phyloP scores from a whole-genome alignment of 129 eudicot species.

The sunflower (Helianthus annuus) region DNA sequence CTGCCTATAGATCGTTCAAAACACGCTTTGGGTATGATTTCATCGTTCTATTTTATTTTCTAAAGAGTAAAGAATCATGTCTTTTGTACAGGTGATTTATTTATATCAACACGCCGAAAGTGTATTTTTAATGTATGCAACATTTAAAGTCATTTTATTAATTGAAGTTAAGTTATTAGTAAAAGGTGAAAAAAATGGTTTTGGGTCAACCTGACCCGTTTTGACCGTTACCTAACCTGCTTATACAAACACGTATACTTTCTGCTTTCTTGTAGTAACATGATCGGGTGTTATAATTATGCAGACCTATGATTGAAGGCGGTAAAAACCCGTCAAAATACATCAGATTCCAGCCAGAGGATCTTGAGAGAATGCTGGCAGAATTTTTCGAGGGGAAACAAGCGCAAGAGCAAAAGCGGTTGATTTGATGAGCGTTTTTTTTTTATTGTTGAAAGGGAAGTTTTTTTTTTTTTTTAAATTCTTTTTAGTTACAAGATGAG shows the following conservation, averaged over 20 bases:
- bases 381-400: constrained; percentile 94
- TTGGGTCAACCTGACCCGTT: background rate
- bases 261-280: background rate
- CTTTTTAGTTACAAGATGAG: background rate
- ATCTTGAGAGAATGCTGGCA: constrained; percentile 90
- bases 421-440: constrained; percentile 14
- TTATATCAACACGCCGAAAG: background rate
- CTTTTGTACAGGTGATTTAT: background rate
- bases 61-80: background rate
- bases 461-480: background rate
- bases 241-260: background rate
- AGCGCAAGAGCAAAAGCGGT: constrained; percentile 56
- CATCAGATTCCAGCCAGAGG: constrained; percentile 79
- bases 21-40: constrained; percentile 70
- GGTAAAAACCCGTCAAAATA: constrained; percentile 87
- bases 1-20: constrained; percentile 78
- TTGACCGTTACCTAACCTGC: background rate
- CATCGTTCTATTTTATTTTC: background rate
- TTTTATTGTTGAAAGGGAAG: background rate
- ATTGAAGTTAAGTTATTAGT: background rate
- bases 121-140: background rate
- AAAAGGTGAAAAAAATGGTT: background rate
- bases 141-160: background rate
- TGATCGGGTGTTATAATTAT: background rate
- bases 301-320: constrained; percentile 70